phyloP scores from a whole-genome alignment of 2,329 filamentous ascomycete genomes.

The Ophiocordyceps camponoti-saundersi region DNA sequence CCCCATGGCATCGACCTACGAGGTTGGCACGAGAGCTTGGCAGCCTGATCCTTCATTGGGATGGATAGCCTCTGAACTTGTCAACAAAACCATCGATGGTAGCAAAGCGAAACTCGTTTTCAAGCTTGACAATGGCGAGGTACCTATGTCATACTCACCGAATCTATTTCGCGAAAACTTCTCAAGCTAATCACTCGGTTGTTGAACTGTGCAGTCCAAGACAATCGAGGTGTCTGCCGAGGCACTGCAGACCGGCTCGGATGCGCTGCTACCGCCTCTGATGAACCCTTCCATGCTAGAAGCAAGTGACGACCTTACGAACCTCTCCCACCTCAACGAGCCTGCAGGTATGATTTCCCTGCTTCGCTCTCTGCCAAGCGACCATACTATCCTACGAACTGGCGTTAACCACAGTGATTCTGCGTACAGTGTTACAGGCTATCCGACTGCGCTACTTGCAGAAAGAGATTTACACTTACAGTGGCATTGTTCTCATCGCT shows the following conservation, averaged over 20 bases:
- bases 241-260: conserved; percentile 60
- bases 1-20: conserved; percentile 81
- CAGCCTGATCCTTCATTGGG: conserved; percentile 91
- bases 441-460: conserved; percentile 94
- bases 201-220: conserved; percentile 42
- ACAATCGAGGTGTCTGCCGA: conserved; percentile 60
- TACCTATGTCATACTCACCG: conserved; percentile 17
- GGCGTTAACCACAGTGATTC: conserved; percentile 6
- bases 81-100: conserved; percentile 68
- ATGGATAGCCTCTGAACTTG: conserved; percentile 92
- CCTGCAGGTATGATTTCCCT: conserved; percentile 54
- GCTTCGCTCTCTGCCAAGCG: neutral
- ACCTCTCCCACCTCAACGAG: conserved; percentile 94
- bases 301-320: conserved; percentile 94
- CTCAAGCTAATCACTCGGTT: neutral
- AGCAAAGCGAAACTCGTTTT: conserved; percentile 81
- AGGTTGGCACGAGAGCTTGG: conserved; percentile 95
- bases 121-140: conserved; percentile 83
- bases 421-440: conserved; percentile 66
- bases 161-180: neutral
- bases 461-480: conserved; percentile 99
- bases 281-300: conserved; percentile 99
- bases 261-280: conserved; percentile 68
- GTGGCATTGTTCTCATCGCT: conserved; percentile 93
- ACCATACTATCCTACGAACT: neutral